These are phyloP conservation scores for Setomelanomma holmii DNA, from an alignment of 2,329 filamentous ascomycete genomes.

Conservation along the genomic window DNA sequence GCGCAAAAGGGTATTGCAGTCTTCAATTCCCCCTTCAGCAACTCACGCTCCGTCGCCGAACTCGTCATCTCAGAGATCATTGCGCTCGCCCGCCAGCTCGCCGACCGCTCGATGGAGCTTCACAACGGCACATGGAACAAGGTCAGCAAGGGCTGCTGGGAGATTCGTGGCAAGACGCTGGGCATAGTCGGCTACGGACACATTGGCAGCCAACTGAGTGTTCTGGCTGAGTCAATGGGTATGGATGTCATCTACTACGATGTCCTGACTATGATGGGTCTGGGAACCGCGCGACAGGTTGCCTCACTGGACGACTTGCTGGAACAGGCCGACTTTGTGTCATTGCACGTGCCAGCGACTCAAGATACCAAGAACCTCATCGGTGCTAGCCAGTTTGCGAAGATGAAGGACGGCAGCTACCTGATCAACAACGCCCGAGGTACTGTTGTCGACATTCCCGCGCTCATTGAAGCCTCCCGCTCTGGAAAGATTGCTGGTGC, in stretches of 20 bases:
- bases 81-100: conserved; percentile 85
- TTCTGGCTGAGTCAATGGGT: conserved; percentile 95
- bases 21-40: conserved; percentile 99
- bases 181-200: conserved; percentile 97
- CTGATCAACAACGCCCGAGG: conserved; percentile 96
- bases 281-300: conserved; percentile 88
- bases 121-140: conserved; percentile 98
- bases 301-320: conserved; percentile 78
- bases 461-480: conserved; percentile 85
- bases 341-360: conserved; percentile 91
- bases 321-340: conserved; percentile 85
- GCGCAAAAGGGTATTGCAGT: conserved; percentile 89
- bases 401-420: conserved; percentile 94
- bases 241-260: conserved; percentile 99
- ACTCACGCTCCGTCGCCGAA: conserved; percentile 96
- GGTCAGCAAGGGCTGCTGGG: conserved; percentile 95
- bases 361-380: conserved; percentile 95
- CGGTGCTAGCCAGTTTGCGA: conserved; percentile 74
- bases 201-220: conserved; percentile 94
- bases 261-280: conserved; percentile 89
- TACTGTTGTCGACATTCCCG: conserved; percentile 91
- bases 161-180: conserved; percentile 95
- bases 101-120: conserved; percentile 92
- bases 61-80: conserved; percentile 96
- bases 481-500: conserved; percentile 88